These are phyloP conservation scores for Lasiosphaeris hirsuta DNA, from an alignment of 495 filamentous ascomycete genomes.

Conservation along the genomic window DNA sequence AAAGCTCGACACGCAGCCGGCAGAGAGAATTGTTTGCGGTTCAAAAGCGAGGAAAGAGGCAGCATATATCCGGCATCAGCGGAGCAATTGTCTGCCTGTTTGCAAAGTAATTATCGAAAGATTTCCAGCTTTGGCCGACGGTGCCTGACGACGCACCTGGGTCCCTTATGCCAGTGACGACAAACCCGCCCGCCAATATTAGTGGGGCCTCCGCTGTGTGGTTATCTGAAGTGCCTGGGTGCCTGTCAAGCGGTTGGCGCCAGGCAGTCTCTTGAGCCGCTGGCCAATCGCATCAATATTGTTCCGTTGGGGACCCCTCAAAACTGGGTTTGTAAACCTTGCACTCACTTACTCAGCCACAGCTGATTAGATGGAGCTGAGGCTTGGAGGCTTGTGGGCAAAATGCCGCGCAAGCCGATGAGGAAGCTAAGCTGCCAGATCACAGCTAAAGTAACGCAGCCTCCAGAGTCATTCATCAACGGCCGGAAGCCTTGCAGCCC, in stretches of 20 bases:
- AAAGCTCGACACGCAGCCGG: background rate
- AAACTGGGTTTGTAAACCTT: background rate
- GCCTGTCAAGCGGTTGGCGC: too few relatives aligned
- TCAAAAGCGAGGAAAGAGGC: too few relatives aligned
- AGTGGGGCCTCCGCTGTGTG: background rate
- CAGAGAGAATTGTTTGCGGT: too few relatives aligned
- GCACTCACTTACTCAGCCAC: background rate
- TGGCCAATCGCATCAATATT: constrained; percentile 6
- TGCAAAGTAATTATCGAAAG: background rate
- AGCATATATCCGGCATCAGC: too few relatives aligned
- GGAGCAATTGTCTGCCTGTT: too few relatives aligned
- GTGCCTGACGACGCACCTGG: background rate
- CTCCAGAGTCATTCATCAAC: too few relatives aligned
- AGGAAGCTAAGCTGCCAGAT: too few relatives aligned
- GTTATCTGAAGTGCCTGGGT: too few relatives aligned
- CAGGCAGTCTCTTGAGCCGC: too few relatives aligned
- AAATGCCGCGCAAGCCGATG: constrained; percentile 4
- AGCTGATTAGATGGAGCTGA: background rate
- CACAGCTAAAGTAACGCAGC: background rate
- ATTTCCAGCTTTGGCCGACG: background rate
- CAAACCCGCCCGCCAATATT: background rate
- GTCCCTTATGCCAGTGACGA: background rate
- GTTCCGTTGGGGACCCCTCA: background rate
- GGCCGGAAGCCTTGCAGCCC: too few relatives aligned
- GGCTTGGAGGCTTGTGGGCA: background rate